Evolutionary conservation across 2,329 filamentous ascomycete species (phyloP).

Genomic region (Harringtonia aguacate): DNA sequence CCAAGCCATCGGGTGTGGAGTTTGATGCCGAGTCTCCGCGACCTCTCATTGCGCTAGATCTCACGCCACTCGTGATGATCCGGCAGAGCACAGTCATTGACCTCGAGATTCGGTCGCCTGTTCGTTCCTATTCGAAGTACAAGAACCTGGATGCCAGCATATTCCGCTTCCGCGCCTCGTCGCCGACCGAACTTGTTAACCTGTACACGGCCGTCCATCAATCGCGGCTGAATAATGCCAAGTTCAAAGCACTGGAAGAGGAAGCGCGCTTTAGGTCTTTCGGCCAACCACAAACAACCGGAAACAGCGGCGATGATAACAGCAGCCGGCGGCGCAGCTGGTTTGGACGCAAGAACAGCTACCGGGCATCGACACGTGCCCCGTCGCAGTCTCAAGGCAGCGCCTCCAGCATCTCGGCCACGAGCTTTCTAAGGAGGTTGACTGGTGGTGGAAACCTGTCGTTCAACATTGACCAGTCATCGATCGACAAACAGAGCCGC

Average conservation of each 20-base stretch:
- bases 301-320: slow-evolving; percentile 33
- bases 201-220: slow-evolving; percentile 83
- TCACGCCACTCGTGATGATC: slow-evolving; percentile 85
- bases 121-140: slow-evolving; percentile 61
- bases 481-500: slow-evolving; percentile 45
- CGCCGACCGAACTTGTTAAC: slow-evolving; percentile 63
- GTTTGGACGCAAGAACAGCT: slow-evolving; percentile 55
- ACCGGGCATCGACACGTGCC: slow-evolving; percentile 50
- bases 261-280: slow-evolving; percentile 63
- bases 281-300: slow-evolving; percentile 40
- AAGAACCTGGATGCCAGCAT: slow-evolving; percentile 55
- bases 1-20: slow-evolving; percentile 16
- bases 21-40: slow-evolving; percentile 22
- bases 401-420: slow-evolving; percentile 51
- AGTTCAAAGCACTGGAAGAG: slow-evolving; percentile 61
- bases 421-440: slow-evolving; percentile 70
- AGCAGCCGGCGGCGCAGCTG: slow-evolving; percentile 40
- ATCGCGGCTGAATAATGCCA: slow-evolving; percentile 83
- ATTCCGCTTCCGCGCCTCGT: slow-evolving; percentile 81
- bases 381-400: slow-evolving; percentile 62
- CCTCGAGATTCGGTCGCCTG: slow-evolving; percentile 84
- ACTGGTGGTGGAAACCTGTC: slow-evolving; percentile 53
- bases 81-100: slow-evolving; percentile 86
- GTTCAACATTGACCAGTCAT: slow-evolving; percentile 77
- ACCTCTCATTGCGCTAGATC: slow-evolving; percentile 60